These are phyloP conservation scores for Sporothrix dimorphospora DNA, from an alignment of 2,329 filamentous ascomycete genomes.

Conservation along the genomic window DNA sequence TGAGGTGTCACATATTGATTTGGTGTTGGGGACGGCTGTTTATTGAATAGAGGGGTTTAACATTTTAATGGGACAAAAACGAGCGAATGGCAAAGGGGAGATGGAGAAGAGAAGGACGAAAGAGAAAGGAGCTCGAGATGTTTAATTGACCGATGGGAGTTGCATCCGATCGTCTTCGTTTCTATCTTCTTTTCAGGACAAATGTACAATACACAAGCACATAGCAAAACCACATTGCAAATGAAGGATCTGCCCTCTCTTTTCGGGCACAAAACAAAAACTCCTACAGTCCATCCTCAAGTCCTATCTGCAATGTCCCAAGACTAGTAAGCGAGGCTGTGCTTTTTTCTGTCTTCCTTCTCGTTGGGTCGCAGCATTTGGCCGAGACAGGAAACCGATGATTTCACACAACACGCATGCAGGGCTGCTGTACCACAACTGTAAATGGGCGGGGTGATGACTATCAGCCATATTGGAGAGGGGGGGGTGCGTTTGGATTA, in stretches of 20 bases:
- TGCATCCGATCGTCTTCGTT: not conserved
- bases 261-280: not conserved
- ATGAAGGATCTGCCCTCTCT: not conserved
- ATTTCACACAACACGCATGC: not conserved
- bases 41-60: not conserved
- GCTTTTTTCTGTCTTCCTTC: not conserved
- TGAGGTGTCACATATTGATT: conserved; percentile 1
- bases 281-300: no score
- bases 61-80: not conserved
- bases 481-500: not conserved
- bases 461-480: not conserved
- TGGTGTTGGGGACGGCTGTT: not conserved
- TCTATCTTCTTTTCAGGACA: not conserved
- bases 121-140: not conserved
- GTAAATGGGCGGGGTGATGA: not conserved
- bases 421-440: not conserved
- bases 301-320: not conserved
- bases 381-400: not conserved
- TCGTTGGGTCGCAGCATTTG: not conserved
- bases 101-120: not conserved
- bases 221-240: not conserved
- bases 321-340: conserved; percentile 15
- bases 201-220: not conserved
- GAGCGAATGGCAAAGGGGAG: conserved; percentile 3
- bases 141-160: not conserved